Base-by-base conservation (phyloP, 495 filamentous ascomycete species). In the Talaromyces thailandensis region DNA sequence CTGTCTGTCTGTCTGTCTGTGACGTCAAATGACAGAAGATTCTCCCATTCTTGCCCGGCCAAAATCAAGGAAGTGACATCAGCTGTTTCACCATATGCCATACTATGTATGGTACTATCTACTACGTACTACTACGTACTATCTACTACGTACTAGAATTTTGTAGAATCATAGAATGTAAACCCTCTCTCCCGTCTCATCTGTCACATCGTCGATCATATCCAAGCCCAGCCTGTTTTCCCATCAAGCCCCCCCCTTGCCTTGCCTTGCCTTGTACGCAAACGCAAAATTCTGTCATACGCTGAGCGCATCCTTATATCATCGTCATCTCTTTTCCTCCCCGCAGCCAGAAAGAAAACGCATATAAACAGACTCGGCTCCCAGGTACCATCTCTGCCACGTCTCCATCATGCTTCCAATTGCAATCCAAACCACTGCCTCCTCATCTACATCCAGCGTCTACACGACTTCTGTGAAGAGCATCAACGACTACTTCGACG, bases 361-460 rank as follows among this genome's bases (percentile, higher is more conserved):
- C 21, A 26, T 55, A 55, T 26, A 55, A 23, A 7, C n/a, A 12
- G 12, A 25, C 50, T 51, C 12, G 11, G 11, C 50, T 53, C 51
- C 51, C 51, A 26, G 51, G 51, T 16, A 26, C 51, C 23, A 21
- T n/a, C 7, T 24, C 51, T 3, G 12, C 51, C 6, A 23, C 45
- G 8, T 52, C 50, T 18, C 26, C 56, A 69, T 23, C 35, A 77
- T 77, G 73, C 71, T 63, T 62, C 74, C 72, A 45, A 75, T 69
- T 65, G 72, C 71, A 28, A 64, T 68, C 56, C 68, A 71, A 62
- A 62, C 71, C 23, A 60, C 70, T 63, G 71, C 76, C n/a, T 65
- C 65, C 29, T 70, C 68, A 9, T 74, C 69, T 43, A 68, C 70
- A 55, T 56, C 65, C 12, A 58, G 40, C 31, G 56, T 59, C 26